phyloP scores from a whole-genome alignment of 2,329 filamentous ascomycete genomes.

The Dactylellina cionopaga region DNA sequence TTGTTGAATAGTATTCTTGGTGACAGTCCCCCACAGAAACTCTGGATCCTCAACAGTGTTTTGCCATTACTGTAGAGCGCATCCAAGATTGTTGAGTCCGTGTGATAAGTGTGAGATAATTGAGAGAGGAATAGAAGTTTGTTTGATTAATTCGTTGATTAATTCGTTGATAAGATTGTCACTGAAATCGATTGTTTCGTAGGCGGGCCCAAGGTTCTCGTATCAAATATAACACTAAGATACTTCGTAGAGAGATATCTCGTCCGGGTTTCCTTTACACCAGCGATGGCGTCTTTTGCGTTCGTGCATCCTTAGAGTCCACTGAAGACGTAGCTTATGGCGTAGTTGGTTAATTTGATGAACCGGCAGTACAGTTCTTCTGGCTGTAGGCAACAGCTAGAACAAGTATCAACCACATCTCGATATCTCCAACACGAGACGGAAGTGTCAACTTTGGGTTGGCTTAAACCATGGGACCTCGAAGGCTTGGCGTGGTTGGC shows the following conservation, averaged over 20 bases:
- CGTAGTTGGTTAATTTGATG: background rate
- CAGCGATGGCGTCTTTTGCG: background rate
- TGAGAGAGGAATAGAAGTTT: conserved; percentile 3
- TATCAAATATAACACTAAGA: conserved; percentile 1
- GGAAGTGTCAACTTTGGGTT: too few species aligned
- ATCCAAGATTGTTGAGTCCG: conserved; percentile 25
- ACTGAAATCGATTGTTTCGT: background rate
- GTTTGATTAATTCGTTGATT: too few species aligned
- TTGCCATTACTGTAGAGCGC: conserved; percentile 2
- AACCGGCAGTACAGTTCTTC: background rate
- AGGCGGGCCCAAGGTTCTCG: background rate
- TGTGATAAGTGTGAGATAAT: conserved; percentile 5
- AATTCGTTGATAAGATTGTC: background rate
- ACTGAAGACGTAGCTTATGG: background rate
- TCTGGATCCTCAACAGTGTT: conserved; percentile 29
- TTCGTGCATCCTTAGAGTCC: background rate
- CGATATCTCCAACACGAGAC: too few species aligned
- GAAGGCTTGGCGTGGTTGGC: too few species aligned
- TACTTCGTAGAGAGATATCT: too few species aligned
- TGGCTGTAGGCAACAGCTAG: too few species aligned
- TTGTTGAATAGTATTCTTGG: conserved; percentile 12
- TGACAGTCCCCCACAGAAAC: conserved; percentile 31
- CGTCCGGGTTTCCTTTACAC: background rate
- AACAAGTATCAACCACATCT: too few species aligned
- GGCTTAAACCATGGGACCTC: too few species aligned